Evolutionary conservation across 2,329 filamentous ascomycete species (phyloP).

Genomic region (Fonsecaea nubica): DNA sequence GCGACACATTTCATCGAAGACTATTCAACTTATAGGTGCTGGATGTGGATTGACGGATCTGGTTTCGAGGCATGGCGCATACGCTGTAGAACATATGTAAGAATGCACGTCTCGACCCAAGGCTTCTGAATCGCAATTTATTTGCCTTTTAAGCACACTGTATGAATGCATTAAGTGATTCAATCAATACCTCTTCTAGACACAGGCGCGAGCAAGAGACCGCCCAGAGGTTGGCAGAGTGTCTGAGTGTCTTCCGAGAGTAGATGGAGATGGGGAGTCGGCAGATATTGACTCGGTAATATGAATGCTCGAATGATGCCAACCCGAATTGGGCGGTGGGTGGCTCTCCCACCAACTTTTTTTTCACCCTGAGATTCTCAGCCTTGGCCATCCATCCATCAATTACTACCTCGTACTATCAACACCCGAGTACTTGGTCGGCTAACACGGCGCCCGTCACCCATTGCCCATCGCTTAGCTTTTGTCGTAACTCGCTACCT

Average conservation of each 20-base stretch:
- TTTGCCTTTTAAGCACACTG: background rate
- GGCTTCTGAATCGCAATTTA: background rate
- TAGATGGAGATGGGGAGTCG: background rate
- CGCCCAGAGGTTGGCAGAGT: background rate
- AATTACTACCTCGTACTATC: too few relatives aligned
- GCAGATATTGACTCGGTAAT: background rate
- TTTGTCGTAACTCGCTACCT: background rate
- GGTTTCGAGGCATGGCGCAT: background rate
- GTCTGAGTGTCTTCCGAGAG: background rate
- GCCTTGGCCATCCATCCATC: conserved; percentile 13
- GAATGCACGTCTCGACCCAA: background rate
- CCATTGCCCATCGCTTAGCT: background rate
- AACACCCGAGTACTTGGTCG: background rate
- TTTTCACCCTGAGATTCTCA: conserved; percentile 10
- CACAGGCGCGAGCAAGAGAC: background rate
- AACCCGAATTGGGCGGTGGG: background rate
- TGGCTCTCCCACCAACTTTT: background rate
- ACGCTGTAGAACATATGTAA: background rate
- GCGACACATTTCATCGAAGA: background rate
- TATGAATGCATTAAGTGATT: background rate
- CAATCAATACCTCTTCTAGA: background rate
- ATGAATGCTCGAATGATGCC: background rate
- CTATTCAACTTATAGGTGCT: background rate
- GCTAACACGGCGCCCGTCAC: background rate
- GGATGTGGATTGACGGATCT: background rate